A percentile compares a stretch with the other conserved stretches of the same genome.
Conservation (phyloP, 805 yeast species). For the Starmerella sirachaensis region DNA sequence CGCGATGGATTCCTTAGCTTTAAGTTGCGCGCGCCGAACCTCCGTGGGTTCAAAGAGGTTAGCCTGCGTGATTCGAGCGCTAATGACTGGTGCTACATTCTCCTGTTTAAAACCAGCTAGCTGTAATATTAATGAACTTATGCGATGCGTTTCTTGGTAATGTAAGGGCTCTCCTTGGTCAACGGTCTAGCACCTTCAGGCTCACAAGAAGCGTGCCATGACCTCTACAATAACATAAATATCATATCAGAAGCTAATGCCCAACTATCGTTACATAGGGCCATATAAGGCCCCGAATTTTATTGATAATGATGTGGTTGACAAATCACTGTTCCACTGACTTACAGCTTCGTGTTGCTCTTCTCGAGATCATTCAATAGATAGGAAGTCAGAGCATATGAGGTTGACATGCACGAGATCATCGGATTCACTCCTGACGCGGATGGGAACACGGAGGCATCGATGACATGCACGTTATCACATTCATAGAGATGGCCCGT, state of each 20-base stretch:
- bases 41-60: constrained; percentile 30
- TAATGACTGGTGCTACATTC: constrained; percentile 25
- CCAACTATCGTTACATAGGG: no score
- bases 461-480: constrained; percentile 39
- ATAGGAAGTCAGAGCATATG: constrained; percentile 34
- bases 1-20: constrained; percentile 43
- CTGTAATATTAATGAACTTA: no score
- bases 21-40: constrained; percentile 29
- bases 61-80: constrained; percentile 26
- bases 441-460: constrained; percentile 39
- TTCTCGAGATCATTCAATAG: constrained; percentile 27
- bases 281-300: no score
- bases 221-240: no score
- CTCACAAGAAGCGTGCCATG: no score
- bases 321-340: no score
- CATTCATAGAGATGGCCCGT: constrained; percentile 40
- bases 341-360: constrained; percentile 9
- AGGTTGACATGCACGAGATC: constrained; percentile 38
- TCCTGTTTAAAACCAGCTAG: constrained; percentile 40
- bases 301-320: no score
- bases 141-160: no score
- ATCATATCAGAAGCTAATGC: no score
- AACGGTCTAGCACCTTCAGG: no score
- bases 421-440: constrained; percentile 47
- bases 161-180: no score